Evolutionary conservation across 2,329 filamentous ascomycete genomes (phyloP).

Genomic region (Akanthomyces dipterigenus): DNA sequence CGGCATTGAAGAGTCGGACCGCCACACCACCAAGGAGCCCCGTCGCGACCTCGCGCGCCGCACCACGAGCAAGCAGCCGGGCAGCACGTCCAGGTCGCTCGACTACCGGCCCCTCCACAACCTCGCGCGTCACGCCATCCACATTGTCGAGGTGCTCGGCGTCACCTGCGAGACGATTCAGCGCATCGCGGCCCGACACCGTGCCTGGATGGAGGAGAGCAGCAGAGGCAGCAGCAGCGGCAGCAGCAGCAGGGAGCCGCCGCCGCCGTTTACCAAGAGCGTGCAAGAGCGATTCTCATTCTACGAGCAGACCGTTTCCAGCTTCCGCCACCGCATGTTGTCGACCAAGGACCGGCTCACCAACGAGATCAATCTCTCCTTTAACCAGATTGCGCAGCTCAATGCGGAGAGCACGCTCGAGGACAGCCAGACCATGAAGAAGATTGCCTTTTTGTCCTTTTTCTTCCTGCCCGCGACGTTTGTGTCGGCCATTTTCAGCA

Average conservation of each 20-base stretch:
- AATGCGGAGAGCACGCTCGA: constrained; percentile 31
- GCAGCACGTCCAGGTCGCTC: constrained; percentile 18
- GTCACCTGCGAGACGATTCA: constrained; percentile 26
- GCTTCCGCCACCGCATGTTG: constrained; percentile 28
- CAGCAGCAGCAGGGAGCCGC: background rate
- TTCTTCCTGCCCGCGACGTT: constrained; percentile 46
- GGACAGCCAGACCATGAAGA: constrained; percentile 47
- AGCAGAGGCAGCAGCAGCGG: too few species aligned
- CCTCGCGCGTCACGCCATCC: constrained; percentile 36
- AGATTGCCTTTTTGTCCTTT: constrained; percentile 41
- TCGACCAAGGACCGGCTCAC: constrained; percentile 40
- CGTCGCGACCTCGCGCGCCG: too few species aligned
- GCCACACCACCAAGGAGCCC: too few species aligned
- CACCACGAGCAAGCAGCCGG: too few species aligned
- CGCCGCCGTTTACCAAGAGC: constrained; percentile 6
- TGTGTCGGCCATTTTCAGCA: constrained; percentile 41
- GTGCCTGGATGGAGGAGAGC: background rate
- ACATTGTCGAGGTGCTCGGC: constrained; percentile 36
- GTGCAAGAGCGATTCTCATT: constrained; percentile 27
- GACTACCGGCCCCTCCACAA: constrained; percentile 33
- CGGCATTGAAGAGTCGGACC: constrained; percentile 21
- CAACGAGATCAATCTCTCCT: constrained; percentile 49
- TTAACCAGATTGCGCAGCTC: constrained; percentile 36
- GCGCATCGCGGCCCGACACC: constrained; percentile 27
- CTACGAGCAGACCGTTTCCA: constrained; percentile 26